phyloP scores from a whole-genome alignment of 257 asterid genomes.

The Anisodus tanguticus region DNA sequence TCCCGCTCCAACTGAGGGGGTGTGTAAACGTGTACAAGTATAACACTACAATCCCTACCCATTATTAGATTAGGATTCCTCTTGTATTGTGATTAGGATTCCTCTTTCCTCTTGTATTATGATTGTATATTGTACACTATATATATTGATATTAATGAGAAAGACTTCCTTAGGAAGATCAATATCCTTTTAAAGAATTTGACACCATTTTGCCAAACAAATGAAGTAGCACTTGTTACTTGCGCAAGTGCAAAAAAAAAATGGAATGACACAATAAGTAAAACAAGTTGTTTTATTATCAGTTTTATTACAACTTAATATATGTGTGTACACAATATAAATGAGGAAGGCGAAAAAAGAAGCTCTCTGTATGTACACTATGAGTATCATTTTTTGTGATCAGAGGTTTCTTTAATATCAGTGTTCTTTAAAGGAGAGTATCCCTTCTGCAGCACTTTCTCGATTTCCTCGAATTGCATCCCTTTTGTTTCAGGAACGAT shows the following conservation, averaged over 20 bases:
- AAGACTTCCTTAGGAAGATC: too few relatives aligned
- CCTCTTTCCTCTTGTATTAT: too few relatives aligned
- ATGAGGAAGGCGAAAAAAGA: background rate
- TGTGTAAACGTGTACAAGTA: too few relatives aligned
- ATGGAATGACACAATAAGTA: background rate
- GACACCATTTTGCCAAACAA: background rate
- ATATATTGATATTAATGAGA: too few relatives aligned
- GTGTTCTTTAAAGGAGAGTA: background rate
- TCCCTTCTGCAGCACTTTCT: conserved; percentile 32
- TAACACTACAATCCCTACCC: too few relatives aligned
- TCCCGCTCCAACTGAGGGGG: too few relatives aligned
- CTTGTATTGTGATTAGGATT: too few relatives aligned
- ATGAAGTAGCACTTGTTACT: background rate
- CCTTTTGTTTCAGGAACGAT: conserved; percentile 37
- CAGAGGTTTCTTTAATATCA: background rate
- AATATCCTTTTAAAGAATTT: background rate
- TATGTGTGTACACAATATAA: background rate
- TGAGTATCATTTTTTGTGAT: background rate
- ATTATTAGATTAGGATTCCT: too few relatives aligned
- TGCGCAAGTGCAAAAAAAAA: background rate
- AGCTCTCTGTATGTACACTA: background rate
- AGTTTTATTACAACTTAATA: background rate
- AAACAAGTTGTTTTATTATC: background rate
- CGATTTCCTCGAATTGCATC: conserved; percentile 34
- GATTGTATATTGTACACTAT: too few relatives aligned